Evolutionary conservation across 345 rosid species (phyloP), one percentile per base, ranked within the genome.

Genomic region (Laguncularia racemosa): DNA sequence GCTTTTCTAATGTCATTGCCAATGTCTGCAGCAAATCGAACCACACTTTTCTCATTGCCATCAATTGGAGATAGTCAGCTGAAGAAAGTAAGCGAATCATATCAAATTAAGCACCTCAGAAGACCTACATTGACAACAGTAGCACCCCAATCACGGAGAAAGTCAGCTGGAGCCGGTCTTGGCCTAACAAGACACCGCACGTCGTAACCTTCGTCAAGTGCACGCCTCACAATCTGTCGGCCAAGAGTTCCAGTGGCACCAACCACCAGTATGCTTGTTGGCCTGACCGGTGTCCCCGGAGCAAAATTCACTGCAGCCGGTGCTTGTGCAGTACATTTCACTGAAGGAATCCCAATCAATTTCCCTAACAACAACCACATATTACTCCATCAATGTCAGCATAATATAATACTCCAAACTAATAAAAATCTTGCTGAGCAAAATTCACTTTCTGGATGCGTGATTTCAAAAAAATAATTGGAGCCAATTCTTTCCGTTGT

Each of bases 111-210:
- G 40, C 40, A 33, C 40, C 40, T 56, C 38, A 18, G 14, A n/a
- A 33, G 12, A 23, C 69, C 47, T 72, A 89, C 99, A 71, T 86
- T 93, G 63, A 89, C 97, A 55, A 93, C 97, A 13, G 76, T 93
- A 46, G 99, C 97, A 15, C 96, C 96, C 99, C 97, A 93, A 67
- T 89, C 99, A 20, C 97, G 89, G 55, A 89, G 90, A 58, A 93
- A 93, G 48, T 93, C 97, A 10, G 97, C 96, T 0, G 96, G 95
- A 48, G 97, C 84, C 2, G 96, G 96, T 67, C 99, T 77, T 16
- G 99, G 97, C 59, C 97, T 65, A 15, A 93, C 96, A 23, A 92
- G 95, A 57, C 97, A 92, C 56, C 99, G 72, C 16, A 91, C 96
- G 11, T 87, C 97, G 46, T 91, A 88, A 0, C 96, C 96, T 78